Evolutionary conservation across 2,329 filamentous ascomycete genomes (phyloP), one percentile per base, ranked within the genome.

Genomic region (Biscogniauxia sp.): DNA sequence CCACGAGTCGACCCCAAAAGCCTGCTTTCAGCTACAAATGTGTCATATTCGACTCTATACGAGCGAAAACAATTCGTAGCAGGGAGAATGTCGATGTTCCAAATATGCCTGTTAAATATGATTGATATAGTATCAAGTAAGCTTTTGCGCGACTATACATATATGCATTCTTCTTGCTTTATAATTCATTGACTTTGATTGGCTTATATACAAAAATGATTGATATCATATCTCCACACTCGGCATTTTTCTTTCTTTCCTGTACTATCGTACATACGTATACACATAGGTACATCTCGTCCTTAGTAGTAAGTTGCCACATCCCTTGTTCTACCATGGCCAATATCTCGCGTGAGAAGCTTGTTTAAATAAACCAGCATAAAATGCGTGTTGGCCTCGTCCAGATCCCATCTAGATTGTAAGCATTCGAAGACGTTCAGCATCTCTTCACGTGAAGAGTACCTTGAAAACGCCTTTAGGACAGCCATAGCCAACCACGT

Each of bases 401-500:
- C 70, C 50, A 82, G 72, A 17, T 78, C 69, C 82, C 84, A 87
- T 41, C 81, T 76, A 50, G 73, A 66, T 41, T 75, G 77, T 59
- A 87, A 70, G 23, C 75, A 73, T 23, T 80, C 78, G 68, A 83
- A 92, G 3, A 84, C 81, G 51, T 81, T 76, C 61, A 86, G 62
- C 53, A 88, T 80, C 32, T 79, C 76, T 11, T 83, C 78, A 20
- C 74, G 72, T 1, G 81, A 77, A n/a, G 80, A 79, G 69, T 85
- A 88, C 63, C 80, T 84, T 61, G 81, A 80, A 72, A 90, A 91
- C 2, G 91, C 89, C 52, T 80, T 78, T 45, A 92, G 71, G 0
- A 81, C 79, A 78, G 84, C 87, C 50, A 85, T 79, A 51, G 82
- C 82, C 66, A 90, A 76, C 86, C 87, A 89, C 6, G 79, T 80